These are phyloP conservation scores for Strigomonas galati DNA, from an alignment of 208 protist species.

Conservation along the genomic window DNA sequence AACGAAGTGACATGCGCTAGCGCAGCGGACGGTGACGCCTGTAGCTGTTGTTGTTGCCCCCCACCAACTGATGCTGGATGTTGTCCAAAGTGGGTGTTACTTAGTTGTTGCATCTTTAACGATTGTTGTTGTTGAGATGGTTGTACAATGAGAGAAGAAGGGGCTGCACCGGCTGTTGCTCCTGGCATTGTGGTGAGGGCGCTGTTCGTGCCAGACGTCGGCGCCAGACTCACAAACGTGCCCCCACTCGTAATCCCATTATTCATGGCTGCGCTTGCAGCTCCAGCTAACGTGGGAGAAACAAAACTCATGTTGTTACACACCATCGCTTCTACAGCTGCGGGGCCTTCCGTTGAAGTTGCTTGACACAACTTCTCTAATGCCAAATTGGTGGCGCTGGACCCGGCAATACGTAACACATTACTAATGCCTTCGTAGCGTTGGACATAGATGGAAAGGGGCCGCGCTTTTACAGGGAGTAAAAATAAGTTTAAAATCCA, in stretches of 20 bases:
- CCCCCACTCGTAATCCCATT: no score
- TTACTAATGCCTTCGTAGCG: slow-evolving; percentile 52
- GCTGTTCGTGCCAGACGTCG: slow-evolving; percentile 9
- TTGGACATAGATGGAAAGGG: slow-evolving; percentile 56
- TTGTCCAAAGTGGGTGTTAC: no score
- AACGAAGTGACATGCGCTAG: no score
- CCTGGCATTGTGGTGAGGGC: no score
- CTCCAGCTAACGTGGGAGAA: slow-evolving; percentile 1
- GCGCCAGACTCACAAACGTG: slow-evolving; percentile 2
- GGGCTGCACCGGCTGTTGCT: no score
- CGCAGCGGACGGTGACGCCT: no score
- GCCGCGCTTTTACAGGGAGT: slow-evolving; percentile 51
- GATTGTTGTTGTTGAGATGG: no score
- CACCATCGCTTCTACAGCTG: slow-evolving; percentile 13
- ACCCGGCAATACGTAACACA: slow-evolving; percentile 25
- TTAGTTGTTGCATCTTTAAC: no score
- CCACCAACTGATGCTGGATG: no score
- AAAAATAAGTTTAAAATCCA: slow-evolving; percentile 48
- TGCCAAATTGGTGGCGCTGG: neutral
- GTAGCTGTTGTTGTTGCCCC: no score
- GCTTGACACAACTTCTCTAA: neutral
- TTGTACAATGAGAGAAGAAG: no score
- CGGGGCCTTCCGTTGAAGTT: slow-evolving; percentile 3
- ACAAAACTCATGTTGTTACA: slow-evolving; percentile 28
- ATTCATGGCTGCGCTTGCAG: neutral